Evolutionary conservation across 2,329 filamentous ascomycete genomes (phyloP).

Genomic region (Fusarium sp.): DNA sequence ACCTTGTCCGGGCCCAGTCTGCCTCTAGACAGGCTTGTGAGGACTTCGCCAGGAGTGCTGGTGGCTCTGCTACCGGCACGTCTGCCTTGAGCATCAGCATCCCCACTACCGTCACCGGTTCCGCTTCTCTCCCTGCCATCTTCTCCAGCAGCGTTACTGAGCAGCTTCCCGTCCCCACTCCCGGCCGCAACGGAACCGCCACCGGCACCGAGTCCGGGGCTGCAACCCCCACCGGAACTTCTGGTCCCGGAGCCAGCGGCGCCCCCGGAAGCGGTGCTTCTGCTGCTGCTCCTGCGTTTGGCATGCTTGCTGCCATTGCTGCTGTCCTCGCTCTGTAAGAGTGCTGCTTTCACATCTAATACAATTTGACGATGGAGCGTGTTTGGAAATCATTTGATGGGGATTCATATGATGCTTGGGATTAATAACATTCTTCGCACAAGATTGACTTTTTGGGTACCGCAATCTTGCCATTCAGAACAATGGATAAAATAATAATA

Average conservation of each 20-base stretch:
- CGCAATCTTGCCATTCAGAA: slow-evolving; percentile 10
- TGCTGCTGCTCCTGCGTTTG: slow-evolving; percentile 43
- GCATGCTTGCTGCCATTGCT: slow-evolving; percentile 46
- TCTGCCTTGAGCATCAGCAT: slow-evolving; percentile 22
- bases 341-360: background rate
- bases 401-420: background rate
- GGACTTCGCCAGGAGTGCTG: slow-evolving; percentile 32
- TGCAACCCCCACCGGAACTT: background rate
- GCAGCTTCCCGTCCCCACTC: slow-evolving; percentile 13
- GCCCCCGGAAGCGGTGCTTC: slow-evolving; percentile 27
- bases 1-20: slow-evolving; percentile 47
- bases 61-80: background rate
- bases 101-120: slow-evolving; percentile 27
- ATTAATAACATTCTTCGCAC: slow-evolving; percentile 11
- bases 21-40: slow-evolving; percentile 47
- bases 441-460: slow-evolving; percentile 5
- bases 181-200: slow-evolving; percentile 1
- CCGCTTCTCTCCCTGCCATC: slow-evolving; percentile 25
- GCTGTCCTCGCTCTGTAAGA: slow-evolving; percentile 48
- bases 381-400: slow-evolving; percentile 4
- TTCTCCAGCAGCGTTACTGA: slow-evolving; percentile 25
- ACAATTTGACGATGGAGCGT: background rate
- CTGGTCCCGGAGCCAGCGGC: slow-evolving; percentile 8
- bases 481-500: slow-evolving; percentile 31
- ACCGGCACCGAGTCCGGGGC: slow-evolving; percentile 12